Conservation (phyloP, 176 grass and related monocot species). For the Poa pratensis region DNA sequence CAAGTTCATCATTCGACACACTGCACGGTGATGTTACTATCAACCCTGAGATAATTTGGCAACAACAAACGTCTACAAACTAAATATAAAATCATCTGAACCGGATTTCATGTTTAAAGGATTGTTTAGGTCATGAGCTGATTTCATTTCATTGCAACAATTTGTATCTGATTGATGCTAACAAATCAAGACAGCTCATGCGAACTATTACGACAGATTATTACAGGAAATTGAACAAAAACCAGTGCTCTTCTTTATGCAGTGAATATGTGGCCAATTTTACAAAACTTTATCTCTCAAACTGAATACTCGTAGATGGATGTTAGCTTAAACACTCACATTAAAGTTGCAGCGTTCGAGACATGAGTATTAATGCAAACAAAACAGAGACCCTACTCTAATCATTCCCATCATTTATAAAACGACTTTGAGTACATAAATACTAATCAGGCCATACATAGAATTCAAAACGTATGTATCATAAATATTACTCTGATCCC, state of each 20-base stretch:
- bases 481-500: too few species aligned
- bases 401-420: neutral
- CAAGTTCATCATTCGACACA: neutral
- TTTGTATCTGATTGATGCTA: neutral
- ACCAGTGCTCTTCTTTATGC: neutral
- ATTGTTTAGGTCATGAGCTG: neutral
- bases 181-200: neutral
- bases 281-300: neutral
- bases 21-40: conserved; percentile 7
- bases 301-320: neutral
- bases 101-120: neutral
- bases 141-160: neutral
- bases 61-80: conserved; percentile 6
- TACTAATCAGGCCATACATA: too few species aligned
- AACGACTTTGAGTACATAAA: too few species aligned
- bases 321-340: conserved; percentile 11
- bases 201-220: neutral
- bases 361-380: neutral
- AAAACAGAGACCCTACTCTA: conserved; percentile 3
- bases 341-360: neutral
- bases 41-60: conserved; percentile 25
- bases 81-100: neutral
- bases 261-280: neutral
- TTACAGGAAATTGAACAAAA: neutral
- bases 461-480: too few species aligned